Evolutionary conservation across 441 rosid species (phyloP).

Genomic region (Erodium chrysanthum): DNA sequence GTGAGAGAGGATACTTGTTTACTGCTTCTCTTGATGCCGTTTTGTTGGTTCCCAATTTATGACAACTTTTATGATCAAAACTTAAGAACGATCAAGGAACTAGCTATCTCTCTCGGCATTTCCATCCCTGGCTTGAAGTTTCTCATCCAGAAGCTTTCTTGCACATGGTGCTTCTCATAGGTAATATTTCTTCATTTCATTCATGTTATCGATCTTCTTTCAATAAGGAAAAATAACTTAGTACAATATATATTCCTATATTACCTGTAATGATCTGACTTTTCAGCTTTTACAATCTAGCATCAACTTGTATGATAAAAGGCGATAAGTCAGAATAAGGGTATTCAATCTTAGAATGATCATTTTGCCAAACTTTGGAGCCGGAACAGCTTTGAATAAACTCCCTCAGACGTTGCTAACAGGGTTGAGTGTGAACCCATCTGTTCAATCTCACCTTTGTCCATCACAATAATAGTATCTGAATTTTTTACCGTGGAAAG

Average conservation of each 20-base stretch:
- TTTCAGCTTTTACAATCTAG: neutral
- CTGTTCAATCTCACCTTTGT: constrained; percentile 44
- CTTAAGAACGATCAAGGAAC: neutral
- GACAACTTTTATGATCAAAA: neutral
- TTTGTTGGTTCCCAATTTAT: neutral
- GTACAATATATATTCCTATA: too few relatives aligned
- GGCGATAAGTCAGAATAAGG: neutral
- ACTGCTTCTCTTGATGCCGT: neutral
- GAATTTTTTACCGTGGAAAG: constrained; percentile 47
- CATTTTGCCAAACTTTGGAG: constrained; percentile 26
- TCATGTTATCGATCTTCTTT: neutral
- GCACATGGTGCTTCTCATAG: neutral
- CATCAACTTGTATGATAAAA: too few relatives aligned
- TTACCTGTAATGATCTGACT: neutral
- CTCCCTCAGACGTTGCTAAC: constrained; percentile 27
- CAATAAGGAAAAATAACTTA: neutral
- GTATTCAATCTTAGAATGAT: neutral
- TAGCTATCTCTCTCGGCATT: neutral
- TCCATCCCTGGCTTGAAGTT: neutral
- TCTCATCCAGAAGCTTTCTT: neutral
- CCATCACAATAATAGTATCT: constrained; percentile 46
- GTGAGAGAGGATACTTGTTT: neutral
- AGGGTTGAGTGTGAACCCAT: constrained; percentile 43
- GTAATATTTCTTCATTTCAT: neutral
- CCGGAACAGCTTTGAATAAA: constrained; percentile 38